These are phyloP conservation scores for Penicillium concentricum DNA, from an alignment of 2,329 filamentous ascomycete genomes.

Conservation along the genomic window DNA sequence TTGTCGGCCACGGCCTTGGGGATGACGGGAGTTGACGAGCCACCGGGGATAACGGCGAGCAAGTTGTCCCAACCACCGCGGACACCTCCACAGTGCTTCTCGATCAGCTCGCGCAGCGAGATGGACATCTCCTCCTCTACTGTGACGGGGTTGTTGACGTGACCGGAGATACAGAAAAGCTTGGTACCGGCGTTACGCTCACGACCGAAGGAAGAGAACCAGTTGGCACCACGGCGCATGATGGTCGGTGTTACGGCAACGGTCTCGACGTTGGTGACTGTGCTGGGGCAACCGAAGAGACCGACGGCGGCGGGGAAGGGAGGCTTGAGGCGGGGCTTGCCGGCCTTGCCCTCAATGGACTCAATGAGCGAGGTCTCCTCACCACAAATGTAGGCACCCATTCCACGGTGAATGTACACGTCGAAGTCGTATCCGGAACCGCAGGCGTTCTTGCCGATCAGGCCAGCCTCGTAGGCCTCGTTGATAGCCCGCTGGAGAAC, in stretches of 20 bases:
- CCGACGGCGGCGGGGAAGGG: conserved; percentile 97
- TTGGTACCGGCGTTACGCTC: conserved; percentile 97
- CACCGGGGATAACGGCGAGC: conserved; percentile 89
- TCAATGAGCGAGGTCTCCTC: conserved; percentile 98
- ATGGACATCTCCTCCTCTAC: conserved; percentile 99
- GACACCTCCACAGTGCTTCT: conserved; percentile 97
- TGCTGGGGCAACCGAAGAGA: conserved; percentile 96
- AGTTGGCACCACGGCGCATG: conserved; percentile 82
- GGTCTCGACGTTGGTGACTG: conserved; percentile 97
- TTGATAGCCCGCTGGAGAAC: conserved; percentile 94
- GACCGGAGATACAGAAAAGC: conserved; percentile 95
- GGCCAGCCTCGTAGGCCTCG: conserved; percentile 89
- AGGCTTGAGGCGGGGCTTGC: conserved; percentile 97
- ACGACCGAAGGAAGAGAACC: conserved; percentile 92
- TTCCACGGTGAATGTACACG: conserved; percentile 92
- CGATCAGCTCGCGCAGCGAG: conserved; percentile 89
- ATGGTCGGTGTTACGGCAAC: conserved; percentile 94
- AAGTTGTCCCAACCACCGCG: conserved; percentile 97
- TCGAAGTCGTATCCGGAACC: conserved; percentile 97
- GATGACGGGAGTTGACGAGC: conserved; percentile 92
- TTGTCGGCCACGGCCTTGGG: conserved; percentile 88
- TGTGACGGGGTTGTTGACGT: conserved; percentile 97
- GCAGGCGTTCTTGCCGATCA: conserved; percentile 98
- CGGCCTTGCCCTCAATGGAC: conserved; percentile 96
- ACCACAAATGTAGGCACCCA: conserved; percentile 95